Base-by-base conservation (phyloP, 2,329 filamentous ascomycete genomes). In the Simplicillium aogashimaense region DNA sequence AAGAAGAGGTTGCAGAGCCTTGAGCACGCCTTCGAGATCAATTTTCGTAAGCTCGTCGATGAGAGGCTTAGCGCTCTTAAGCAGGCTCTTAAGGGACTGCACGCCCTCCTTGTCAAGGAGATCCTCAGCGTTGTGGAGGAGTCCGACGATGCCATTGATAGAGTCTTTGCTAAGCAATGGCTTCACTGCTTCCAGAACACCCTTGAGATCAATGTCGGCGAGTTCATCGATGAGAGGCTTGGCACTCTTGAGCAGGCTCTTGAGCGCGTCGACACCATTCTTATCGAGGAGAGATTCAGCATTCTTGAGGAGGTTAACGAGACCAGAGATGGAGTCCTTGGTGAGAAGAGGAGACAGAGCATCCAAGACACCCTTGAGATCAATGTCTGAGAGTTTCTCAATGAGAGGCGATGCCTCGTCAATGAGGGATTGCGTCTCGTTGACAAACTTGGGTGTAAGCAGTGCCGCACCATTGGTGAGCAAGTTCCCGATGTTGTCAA, bases 201-300 rank as follows among this genome's bases (percentile, higher is more conserved):
- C 53, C 25, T 54, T 50, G 3, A 62, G 37, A 38, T 61, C 56
- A 30, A 59, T 46, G n/a, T 55, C 46, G 7, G 50, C 47, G 7
- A 60, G 42, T 32, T 54, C 45, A 15, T 32, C 45, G 3, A 63
- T 43, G 13, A 63, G 49, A 2, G 56, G 53, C 4, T 57, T 42
- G 5, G 60, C 51, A 32, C 62, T 57, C 1, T 51, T 49, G 3
- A 65, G 37, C 8, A 66, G 53, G 5, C 52, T 51, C 18, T 52
- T 64, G 15, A 66, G 50, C 16, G 65, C 54, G 3, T 43, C 43
- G 3, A 54, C 60, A 14, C 59, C 62, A 16, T 64, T 65, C 16
- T 52, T 45, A 3, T 55, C 50, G 8, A 63, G 44, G 11, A 61
- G 57, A 4, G 49, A 45, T 3, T 62, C 41, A 1, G 54, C 53